Conservation (phyloP, 1,284 basidiomycete genomes). For the Apiotrichum montevideense region DNA sequence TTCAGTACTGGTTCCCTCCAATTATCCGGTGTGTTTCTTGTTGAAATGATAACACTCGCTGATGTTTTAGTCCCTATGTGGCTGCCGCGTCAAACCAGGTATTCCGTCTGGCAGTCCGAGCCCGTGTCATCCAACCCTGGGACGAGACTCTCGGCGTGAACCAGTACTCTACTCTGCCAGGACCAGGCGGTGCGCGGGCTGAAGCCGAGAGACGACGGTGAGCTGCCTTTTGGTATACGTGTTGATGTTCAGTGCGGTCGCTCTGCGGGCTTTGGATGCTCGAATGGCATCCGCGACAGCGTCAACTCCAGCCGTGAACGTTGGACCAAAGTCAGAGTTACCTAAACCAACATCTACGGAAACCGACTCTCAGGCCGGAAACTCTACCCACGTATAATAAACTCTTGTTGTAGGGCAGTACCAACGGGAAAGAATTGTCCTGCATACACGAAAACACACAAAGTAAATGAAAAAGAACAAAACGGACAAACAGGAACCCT, state of each 20-base stretch:
- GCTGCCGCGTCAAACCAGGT: constrained; percentile 63
- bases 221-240: constrained; percentile 24
- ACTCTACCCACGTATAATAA: too few relatives aligned
- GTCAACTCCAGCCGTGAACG: background rate
- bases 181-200: constrained; percentile 78
- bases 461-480: background rate
- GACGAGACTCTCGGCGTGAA: constrained; percentile 60
- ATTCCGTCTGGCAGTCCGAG: constrained; percentile 55
- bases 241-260: constrained; percentile 61
- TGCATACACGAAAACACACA: constrained; percentile 5
- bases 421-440: background rate
- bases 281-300: constrained; percentile 63
- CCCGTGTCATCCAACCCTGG: constrained; percentile 73
- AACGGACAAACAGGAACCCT: background rate
- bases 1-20: constrained; percentile 94
- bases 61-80: constrained; percentile 53
- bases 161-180: constrained; percentile 57
- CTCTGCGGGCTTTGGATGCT: constrained; percentile 91
- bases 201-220: constrained; percentile 88
- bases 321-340: too few relatives aligned
- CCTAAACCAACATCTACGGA: too few relatives aligned
- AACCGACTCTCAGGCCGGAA: too few relatives aligned
- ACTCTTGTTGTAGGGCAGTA: too few relatives aligned
- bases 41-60: too few relatives aligned
- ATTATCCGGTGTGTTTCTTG: constrained; percentile 65